These are phyloP conservation scores for Pleomassaria siparia DNA, from an alignment of 2,329 filamentous ascomycete species.

Conservation along the genomic window DNA sequence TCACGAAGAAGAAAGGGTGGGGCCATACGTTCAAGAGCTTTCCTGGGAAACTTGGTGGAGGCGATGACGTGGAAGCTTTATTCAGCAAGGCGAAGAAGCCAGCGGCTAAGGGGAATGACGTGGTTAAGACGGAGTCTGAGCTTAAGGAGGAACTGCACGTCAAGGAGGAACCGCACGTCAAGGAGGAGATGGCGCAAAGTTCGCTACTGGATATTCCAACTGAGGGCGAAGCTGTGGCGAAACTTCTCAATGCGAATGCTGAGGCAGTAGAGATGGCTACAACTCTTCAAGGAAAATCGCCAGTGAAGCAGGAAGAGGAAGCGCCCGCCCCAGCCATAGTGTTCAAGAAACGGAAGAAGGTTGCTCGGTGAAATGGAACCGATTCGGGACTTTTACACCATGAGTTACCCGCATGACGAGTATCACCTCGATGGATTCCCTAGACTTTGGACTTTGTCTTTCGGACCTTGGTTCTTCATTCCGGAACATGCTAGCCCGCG, in stretches of 20 bases:
- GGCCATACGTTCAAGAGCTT: slow-evolving; percentile 49
- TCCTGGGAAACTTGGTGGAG: slow-evolving; percentile 46
- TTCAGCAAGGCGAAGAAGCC: slow-evolving; percentile 40
- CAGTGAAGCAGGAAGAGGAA: slow-evolving; percentile 25
- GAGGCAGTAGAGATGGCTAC: not conserved
- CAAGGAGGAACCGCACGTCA: slow-evolving; percentile 46
- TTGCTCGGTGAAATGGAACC: slow-evolving; percentile 48
- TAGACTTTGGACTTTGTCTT: too few relatives aligned
- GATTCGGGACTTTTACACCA: too few relatives aligned
- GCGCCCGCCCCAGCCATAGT: slow-evolving; percentile 54
- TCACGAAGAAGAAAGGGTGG: slow-evolving; percentile 46
- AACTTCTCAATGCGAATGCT: not conserved
- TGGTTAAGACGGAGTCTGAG: slow-evolving; percentile 28
- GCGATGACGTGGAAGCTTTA: slow-evolving; percentile 67
- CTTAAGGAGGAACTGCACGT: slow-evolving; percentile 45
- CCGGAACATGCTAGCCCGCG: too few relatives aligned
- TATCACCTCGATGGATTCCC: too few relatives aligned
- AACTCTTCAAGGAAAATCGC: slow-evolving; percentile 12
- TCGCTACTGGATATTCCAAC: slow-evolving; percentile 29
- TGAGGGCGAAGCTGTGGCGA: slow-evolving; percentile 28
- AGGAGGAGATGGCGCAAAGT: slow-evolving; percentile 34
- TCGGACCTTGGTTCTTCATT: too few relatives aligned
- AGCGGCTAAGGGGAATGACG: slow-evolving; percentile 15
- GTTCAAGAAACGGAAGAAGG: slow-evolving; percentile 80
- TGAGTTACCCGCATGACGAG: too few relatives aligned